Percentiles rank a stretch among this genome's conserved stretches.
These are phyloP conservation scores for Leccinum truebloodii DNA, from an alignment of 768 basidiomycete genomes.

Conservation along the genomic window DNA sequence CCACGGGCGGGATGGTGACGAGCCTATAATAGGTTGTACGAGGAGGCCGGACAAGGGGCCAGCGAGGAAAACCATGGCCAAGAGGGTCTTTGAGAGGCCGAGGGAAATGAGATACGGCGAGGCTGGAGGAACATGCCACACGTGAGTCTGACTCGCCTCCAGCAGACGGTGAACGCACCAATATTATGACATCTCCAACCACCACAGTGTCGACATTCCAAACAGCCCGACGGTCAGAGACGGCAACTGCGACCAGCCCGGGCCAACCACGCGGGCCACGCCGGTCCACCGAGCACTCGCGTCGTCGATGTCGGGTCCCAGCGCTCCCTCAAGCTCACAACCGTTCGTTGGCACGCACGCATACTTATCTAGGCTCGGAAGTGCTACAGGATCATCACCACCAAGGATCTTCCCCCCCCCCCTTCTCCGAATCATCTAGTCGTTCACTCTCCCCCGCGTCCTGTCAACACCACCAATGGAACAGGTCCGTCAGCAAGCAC, in stretches of 20 bases:
- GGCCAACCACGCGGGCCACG: slow-evolving; percentile 52
- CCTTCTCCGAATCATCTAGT: too few relatives aligned
- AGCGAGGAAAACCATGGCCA: slow-evolving; percentile 91
- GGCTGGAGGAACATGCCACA: slow-evolving; percentile 37
- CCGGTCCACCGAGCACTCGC: slow-evolving; percentile 43
- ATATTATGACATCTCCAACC: slow-evolving; percentile 86
- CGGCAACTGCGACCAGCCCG: slow-evolving; percentile 65
- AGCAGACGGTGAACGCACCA: slow-evolving; percentile 37
- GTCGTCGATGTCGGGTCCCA: slow-evolving; percentile 25
- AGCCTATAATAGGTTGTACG: slow-evolving; percentile 88
- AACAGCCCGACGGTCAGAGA: slow-evolving; percentile 75
- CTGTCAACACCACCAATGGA: too few relatives aligned
- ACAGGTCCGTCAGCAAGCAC: too few relatives aligned
- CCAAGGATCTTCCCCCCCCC: too few relatives aligned
- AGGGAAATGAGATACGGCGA: slow-evolving; percentile 89
- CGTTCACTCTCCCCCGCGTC: too few relatives aligned
- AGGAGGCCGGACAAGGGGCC: slow-evolving; percentile 89
- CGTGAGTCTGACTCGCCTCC: neutral
- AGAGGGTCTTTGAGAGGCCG: slow-evolving; percentile 80
- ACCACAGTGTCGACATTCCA: slow-evolving; percentile 91
- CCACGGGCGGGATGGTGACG: neutral
- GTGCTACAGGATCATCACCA: too few relatives aligned
- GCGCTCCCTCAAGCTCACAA: too few relatives aligned
- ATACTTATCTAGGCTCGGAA: too few relatives aligned
- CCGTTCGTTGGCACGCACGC: too few relatives aligned